phyloP scores from a whole-genome alignment of 2,329 filamentous ascomycete species.

The Aspergillus sp. region DNA sequence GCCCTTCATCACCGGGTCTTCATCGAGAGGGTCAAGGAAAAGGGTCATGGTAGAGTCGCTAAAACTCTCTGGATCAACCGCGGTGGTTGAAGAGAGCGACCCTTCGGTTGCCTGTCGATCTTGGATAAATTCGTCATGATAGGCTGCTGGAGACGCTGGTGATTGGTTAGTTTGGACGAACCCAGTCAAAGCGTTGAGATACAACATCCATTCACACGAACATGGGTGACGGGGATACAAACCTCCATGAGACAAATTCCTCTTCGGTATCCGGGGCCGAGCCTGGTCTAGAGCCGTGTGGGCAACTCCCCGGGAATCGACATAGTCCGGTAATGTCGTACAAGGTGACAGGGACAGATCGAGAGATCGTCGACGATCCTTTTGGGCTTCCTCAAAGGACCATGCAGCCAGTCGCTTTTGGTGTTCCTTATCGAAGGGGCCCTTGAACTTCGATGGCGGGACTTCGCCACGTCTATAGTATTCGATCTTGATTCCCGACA shows the following conservation, averaged over 20 bases:
- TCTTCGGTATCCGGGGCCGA: conserved; percentile 14
- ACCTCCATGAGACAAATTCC: conserved; percentile 18
- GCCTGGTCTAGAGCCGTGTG: conserved; percentile 19
- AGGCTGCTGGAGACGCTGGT: conserved; percentile 20
- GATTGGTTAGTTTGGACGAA: conserved; percentile 13
- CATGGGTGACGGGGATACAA: conserved; percentile 10
- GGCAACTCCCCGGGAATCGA: conserved; percentile 23
- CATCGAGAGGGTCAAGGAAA: conserved; percentile 26
- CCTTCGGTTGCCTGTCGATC: conserved; percentile 25
- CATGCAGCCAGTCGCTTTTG: conserved; percentile 45
- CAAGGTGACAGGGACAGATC: conserved; percentile 41
- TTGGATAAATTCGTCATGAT: conserved; percentile 24
- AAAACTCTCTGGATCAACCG: conserved; percentile 36
- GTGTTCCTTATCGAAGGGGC: conserved; percentile 48
- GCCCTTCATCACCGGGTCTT: conserved; percentile 29
- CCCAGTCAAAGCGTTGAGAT: not conserved
- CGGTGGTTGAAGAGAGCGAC: conserved; percentile 39
- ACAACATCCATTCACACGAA: not conserved
- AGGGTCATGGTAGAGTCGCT: conserved; percentile 37
- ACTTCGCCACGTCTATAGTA: conserved; percentile 50
- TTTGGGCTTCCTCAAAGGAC: conserved; percentile 41
- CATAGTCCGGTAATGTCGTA: conserved; percentile 27
- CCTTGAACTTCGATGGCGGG: conserved; percentile 50
- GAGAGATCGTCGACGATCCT: conserved; percentile 34
- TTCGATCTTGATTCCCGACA: conserved; percentile 44